A percentile compares a stretch with the other conserved stretches of the same genome.
These are phyloP conservation scores for Cerioporus squamosus DNA, from an alignment of 1,284 basidiomycete genomes.

Conservation along the genomic window DNA sequence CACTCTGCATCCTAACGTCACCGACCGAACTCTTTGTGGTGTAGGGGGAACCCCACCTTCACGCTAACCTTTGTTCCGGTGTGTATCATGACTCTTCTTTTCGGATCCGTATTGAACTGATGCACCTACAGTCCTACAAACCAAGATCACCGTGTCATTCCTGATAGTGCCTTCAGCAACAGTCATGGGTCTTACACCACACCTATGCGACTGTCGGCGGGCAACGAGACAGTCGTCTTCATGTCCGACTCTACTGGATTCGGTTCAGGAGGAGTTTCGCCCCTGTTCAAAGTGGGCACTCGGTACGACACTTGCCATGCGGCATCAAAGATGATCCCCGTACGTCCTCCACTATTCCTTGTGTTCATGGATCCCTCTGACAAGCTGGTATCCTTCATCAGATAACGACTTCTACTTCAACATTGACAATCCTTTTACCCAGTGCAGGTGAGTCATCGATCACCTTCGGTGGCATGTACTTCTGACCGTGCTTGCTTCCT, in stretches of 20 bases:
- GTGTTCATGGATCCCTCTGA: no score
- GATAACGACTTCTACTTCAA: no score
- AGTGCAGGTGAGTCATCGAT: background rate
- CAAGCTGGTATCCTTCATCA: no score
- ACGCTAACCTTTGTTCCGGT: conserved; percentile 62
- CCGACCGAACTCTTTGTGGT: background rate
- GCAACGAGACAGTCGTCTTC: conserved; percentile 52
- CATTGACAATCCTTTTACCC: no score
- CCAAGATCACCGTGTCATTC: conserved; percentile 58
- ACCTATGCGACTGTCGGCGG: conserved; percentile 46
- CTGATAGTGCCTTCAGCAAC: conserved; percentile 53
- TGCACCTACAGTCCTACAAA: conserved; percentile 46
- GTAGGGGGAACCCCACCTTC: conserved; percentile 66
- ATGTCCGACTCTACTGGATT: conserved; percentile 78
- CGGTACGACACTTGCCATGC: conserved; percentile 32
- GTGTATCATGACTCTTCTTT: conserved; percentile 30
- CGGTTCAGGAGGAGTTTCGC: conserved; percentile 63
- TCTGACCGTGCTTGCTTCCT: background rate
- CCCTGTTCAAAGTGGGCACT: conserved; percentile 52
- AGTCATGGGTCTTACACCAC: conserved; percentile 57
- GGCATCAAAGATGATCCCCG: conserved; percentile 40
- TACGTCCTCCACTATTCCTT: conserved; percentile 25
- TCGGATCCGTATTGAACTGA: background rate
- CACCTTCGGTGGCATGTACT: background rate
- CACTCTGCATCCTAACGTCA: background rate